These are phyloP conservation scores for Ogataea haglerorum DNA, from an alignment of 805 yeast species.

Conservation along the genomic window DNA sequence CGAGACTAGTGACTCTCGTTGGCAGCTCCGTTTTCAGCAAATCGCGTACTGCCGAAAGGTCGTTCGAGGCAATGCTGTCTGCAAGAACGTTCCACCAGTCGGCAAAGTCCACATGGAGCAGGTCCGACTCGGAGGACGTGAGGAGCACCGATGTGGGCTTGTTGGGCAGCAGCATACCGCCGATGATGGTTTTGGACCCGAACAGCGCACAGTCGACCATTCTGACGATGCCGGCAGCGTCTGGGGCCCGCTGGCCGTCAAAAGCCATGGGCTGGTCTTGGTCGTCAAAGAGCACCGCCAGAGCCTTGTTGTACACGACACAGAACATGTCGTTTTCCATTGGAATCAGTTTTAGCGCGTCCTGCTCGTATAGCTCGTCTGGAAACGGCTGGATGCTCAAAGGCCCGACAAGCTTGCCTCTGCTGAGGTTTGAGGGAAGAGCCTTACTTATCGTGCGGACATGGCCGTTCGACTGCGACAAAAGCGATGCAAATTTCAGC, in stretches of 20 bases:
- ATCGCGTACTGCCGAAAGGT: slow-evolving; percentile 16
- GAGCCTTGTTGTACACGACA: slow-evolving; percentile 21
- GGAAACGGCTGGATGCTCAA: slow-evolving; percentile 54
- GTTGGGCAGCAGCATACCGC: slow-evolving; percentile 22
- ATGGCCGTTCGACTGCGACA: slow-evolving; percentile 16
- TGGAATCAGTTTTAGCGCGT: slow-evolving; percentile 32
- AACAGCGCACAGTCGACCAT: slow-evolving; percentile 17
- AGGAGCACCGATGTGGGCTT: slow-evolving; percentile 19
- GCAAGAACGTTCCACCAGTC: slow-evolving; percentile 25
- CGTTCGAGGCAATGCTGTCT: slow-evolving; percentile 16
- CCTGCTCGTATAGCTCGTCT: slow-evolving; percentile 44
- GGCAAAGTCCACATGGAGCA: slow-evolving; percentile 29
- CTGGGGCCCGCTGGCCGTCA: slow-evolving; percentile 14
- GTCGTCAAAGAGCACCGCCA: slow-evolving; percentile 22
- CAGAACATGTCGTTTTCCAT: slow-evolving; percentile 26
- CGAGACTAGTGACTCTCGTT: slow-evolving; percentile 20
- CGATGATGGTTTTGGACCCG: slow-evolving; percentile 1
- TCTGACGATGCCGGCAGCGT: slow-evolving; percentile 2
- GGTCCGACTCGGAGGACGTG: slow-evolving; percentile 18
- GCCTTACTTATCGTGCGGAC: slow-evolving; percentile 2
- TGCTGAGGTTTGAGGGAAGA: slow-evolving; percentile 19
- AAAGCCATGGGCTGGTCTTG: slow-evolving; percentile 26
- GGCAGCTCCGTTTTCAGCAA: slow-evolving; percentile 18
- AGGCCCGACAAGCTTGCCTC: slow-evolving; percentile 44
- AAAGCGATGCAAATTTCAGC: slow-evolving; percentile 24